phyloP scores from a whole-genome alignment of 495 filamentous ascomycete genomes.

The Penicillium argentinense region DNA sequence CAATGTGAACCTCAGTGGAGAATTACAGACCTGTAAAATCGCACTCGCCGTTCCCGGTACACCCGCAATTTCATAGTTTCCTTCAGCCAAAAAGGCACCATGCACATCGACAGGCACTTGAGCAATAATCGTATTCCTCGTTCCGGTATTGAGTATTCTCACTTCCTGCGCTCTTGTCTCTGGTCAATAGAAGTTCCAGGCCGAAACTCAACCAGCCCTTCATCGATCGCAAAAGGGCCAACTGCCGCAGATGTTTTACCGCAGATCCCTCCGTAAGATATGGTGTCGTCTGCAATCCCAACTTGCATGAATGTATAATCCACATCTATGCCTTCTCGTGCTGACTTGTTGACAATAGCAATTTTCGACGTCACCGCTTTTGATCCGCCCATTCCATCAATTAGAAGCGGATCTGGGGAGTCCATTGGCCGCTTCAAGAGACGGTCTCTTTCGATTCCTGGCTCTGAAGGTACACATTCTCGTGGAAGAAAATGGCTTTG shows the following conservation, averaged over 20 bases:
- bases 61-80: constrained; percentile 5
- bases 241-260: constrained; percentile 5
- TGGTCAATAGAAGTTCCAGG: constrained; percentile 1
- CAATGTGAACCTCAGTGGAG: too few species aligned
- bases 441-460: not conserved
- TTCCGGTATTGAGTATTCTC: constrained; percentile 5
- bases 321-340: not conserved
- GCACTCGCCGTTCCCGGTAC: constrained; percentile 1
- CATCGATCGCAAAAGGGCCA: constrained; percentile 5
- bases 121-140: constrained; percentile 4
- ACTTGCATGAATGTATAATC: constrained; percentile 6
- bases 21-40: constrained; percentile 3
- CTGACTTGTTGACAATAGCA: constrained; percentile 3
- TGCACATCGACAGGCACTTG: constrained; percentile 7
- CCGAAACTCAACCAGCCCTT: constrained; percentile 1
- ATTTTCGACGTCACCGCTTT: constrained; percentile 8
- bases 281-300: constrained; percentile 1
- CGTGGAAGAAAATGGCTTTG: constrained; percentile 7
- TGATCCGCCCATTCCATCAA: constrained; percentile 7
- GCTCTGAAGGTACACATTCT: not conserved
- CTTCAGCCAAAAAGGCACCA: not conserved
- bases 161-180: constrained; percentile 1
- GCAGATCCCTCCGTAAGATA: constrained; percentile 4
- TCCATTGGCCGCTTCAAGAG: constrained; percentile 4
- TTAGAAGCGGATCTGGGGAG: constrained; percentile 4